These are phyloP conservation scores for Cardiospermum halicacabum DNA, from an alignment of 345 rosid species.

Conservation along the genomic window DNA sequence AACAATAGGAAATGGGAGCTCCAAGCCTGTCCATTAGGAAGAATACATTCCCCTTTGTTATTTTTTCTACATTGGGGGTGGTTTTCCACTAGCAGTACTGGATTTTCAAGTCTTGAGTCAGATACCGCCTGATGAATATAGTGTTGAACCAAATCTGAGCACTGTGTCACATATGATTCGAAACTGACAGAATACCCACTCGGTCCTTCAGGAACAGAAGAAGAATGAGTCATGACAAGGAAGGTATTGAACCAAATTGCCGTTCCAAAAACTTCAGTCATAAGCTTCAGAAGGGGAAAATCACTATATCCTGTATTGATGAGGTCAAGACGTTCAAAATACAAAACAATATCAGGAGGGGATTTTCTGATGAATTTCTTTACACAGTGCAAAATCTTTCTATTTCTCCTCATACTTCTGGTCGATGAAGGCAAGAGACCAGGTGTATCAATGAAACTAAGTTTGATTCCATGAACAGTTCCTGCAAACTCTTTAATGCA, in stretches of 20 bases:
- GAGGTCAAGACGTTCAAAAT: conserved; percentile 75
- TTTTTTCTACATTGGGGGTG: conserved; percentile 69
- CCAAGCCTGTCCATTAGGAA: conserved; percentile 88
- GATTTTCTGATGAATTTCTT: conserved; percentile 61
- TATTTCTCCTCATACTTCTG: conserved; percentile 57
- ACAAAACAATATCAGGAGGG: conserved; percentile 81
- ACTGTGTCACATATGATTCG: conserved; percentile 66
- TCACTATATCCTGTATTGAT: conserved; percentile 57
- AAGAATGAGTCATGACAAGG: conserved; percentile 86
- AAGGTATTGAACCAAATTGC: conserved; percentile 87
- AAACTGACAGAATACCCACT: conserved; percentile 57
- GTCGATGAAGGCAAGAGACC: conserved; percentile 62
- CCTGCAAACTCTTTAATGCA: conserved; percentile 66
- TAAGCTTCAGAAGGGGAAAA: conserved; percentile 69
- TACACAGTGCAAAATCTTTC: conserved; percentile 63
- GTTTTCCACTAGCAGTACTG: conserved; percentile 76
- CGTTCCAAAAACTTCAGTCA: conserved; percentile 68
- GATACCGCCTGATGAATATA: conserved; percentile 65
- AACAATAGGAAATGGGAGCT: conserved; percentile 64
- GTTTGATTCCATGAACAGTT: conserved; percentile 58
- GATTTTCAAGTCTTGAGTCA: conserved; percentile 72
- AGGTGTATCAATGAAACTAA: conserved; percentile 88
- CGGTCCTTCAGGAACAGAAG: conserved; percentile 68
- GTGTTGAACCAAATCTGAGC: conserved; percentile 66
- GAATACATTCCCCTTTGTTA: conserved; percentile 58